Conservation (phyloP, 257 asterid species). For the Penstemon eatonii region DNA sequence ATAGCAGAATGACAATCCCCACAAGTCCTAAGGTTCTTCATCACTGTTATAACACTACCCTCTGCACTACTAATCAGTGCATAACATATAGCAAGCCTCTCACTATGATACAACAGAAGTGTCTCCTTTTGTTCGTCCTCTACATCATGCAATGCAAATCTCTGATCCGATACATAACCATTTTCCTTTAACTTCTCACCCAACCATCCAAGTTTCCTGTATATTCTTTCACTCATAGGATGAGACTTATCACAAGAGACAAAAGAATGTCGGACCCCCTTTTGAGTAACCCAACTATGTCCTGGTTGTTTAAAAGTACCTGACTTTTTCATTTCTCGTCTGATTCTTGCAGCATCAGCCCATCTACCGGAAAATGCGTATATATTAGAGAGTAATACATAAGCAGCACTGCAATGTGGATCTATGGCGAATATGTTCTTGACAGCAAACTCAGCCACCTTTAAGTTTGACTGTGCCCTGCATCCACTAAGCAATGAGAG, state of each 20-base stretch:
- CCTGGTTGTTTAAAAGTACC: slow-evolving; percentile 63
- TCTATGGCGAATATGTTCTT: slow-evolving; percentile 42
- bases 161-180: slow-evolving; percentile 45
- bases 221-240: slow-evolving; percentile 37
- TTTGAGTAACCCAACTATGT: slow-evolving; percentile 60
- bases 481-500: slow-evolving; percentile 79
- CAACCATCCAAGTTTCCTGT: slow-evolving; percentile 46
- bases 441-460: slow-evolving; percentile 72
- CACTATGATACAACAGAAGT: slow-evolving; percentile 45
- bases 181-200: slow-evolving; percentile 40
- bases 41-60: slow-evolving; percentile 42
- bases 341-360: slow-evolving; percentile 66
- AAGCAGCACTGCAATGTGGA: slow-evolving; percentile 64
- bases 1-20: slow-evolving; percentile 60
- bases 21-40: slow-evolving; percentile 59
- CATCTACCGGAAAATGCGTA: slow-evolving; percentile 71
- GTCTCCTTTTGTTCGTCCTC: slow-evolving; percentile 58
- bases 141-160: slow-evolving; percentile 52
- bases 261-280: slow-evolving; percentile 42
- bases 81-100: slow-evolving; percentile 58
- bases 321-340: slow-evolving; percentile 50
- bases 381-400: slow-evolving; percentile 63
- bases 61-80: slow-evolving; percentile 38
- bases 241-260: slow-evolving; percentile 48
- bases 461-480: slow-evolving; percentile 46